Evolutionary conservation across 2,329 filamentous ascomycete genomes (phyloP).

Genomic region (Diaporthe sp.): DNA sequence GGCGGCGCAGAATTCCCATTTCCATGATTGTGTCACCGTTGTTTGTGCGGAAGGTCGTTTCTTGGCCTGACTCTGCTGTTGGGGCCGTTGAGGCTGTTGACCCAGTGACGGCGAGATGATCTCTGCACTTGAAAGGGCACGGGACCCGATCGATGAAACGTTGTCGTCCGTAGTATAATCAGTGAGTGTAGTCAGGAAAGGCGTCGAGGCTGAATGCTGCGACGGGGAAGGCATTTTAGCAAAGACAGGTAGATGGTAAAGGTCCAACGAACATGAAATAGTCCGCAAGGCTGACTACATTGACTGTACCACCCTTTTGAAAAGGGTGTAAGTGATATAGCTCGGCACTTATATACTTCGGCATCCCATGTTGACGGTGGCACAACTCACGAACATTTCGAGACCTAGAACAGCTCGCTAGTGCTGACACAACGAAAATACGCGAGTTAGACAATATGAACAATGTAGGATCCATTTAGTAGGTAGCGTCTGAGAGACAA

Average conservation of each 20-base stretch:
- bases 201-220: not conserved
- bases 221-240: not conserved
- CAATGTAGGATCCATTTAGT: not conserved
- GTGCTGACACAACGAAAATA: not conserved
- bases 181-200: not conserved
- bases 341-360: not conserved
- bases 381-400: accelerated
- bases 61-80: not conserved
- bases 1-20: not conserved
- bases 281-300: not conserved
- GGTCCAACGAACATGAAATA: accelerated
- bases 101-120: not conserved
- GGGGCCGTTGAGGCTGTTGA: not conserved
- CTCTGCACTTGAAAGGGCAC: not conserved
- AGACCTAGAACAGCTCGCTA: not conserved
- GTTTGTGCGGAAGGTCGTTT: not conserved
- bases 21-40: not conserved
- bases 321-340: not conserved
- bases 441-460: not conserved
- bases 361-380: not conserved
- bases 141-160: not conserved
- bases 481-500: not conserved
- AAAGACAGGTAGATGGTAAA: not conserved
- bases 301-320: accelerated
- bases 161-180: not conserved